Evolutionary conservation across 148 eudicot species (phyloP).

Genomic region (Rhododendron kiyosumense): DNA sequence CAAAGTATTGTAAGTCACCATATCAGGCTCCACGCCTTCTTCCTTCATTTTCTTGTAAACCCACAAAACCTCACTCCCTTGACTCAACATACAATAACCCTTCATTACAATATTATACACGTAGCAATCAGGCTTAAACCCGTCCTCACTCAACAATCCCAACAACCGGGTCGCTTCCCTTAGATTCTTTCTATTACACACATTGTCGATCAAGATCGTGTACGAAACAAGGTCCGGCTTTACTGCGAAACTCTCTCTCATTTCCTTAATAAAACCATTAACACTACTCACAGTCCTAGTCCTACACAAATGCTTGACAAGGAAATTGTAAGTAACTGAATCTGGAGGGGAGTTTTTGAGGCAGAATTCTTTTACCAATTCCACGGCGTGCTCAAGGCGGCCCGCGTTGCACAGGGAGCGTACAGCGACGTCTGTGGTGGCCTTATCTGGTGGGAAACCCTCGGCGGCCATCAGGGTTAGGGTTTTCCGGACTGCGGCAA

Average conservation of each 20-base stretch:
- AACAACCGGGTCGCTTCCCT: conserved; percentile 73
- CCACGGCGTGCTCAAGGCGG: conserved; percentile 44
- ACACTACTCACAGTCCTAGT: conserved; percentile 42
- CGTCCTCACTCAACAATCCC: conserved; percentile 49
- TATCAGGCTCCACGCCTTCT: conserved; percentile 70
- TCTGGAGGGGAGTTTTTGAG: conserved; percentile 46
- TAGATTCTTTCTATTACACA: conserved; percentile 67
- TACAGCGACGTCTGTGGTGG: conserved; percentile 50
- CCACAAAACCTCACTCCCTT: conserved; percentile 57
- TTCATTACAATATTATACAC: conserved; percentile 83
- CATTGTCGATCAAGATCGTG: conserved; percentile 88
- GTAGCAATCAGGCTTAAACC: conserved; percentile 78
- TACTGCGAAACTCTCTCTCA: conserved; percentile 35
- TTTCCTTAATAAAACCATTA: conserved; percentile 45
- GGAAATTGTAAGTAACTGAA: conserved; percentile 52
- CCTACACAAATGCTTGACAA: conserved; percentile 50
- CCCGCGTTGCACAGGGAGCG: conserved; percentile 48
- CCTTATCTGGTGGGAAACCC: conserved; percentile 53
- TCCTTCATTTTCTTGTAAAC: conserved; percentile 72
- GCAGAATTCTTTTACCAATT: conserved; percentile 51
- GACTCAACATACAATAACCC: conserved; percentile 65
- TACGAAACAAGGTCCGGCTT: conserved; percentile 73
- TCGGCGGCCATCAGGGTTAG: conserved; percentile 46
- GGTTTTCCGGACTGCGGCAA: conserved; percentile 24
- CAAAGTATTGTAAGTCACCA: conserved; percentile 67